Conservation (phyloP, 1,284 basidiomycete species). For the Porogramme epimiltina region DNA sequence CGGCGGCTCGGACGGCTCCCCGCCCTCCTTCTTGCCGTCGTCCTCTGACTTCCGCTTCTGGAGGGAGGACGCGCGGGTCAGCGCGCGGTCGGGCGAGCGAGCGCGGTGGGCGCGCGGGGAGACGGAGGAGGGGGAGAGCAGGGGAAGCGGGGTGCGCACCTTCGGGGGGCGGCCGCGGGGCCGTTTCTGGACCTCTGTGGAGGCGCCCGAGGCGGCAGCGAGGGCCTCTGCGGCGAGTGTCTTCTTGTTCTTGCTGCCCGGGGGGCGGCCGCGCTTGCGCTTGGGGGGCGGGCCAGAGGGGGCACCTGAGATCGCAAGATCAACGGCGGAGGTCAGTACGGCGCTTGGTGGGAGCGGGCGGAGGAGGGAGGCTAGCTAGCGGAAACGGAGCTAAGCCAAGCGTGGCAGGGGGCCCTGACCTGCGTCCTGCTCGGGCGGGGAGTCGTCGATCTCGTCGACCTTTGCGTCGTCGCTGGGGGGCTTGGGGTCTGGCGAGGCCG, state of each 20-base stretch:
- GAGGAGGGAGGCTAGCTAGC: too few species aligned
- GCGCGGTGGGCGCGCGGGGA: conserved; percentile 8
- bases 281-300: conserved; percentile 41
- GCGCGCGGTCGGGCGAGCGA: conserved; percentile 2
- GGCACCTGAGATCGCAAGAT: conserved; percentile 24
- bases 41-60: conserved; percentile 55
- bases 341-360: conserved; percentile 29
- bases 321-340: conserved; percentile 21
- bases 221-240: conserved; percentile 37
- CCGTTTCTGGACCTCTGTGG: conserved; percentile 40
- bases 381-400: conserved; percentile 21
- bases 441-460: conserved; percentile 47
- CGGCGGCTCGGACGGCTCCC: conserved; percentile 40
- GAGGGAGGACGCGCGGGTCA: neutral
- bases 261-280: conserved; percentile 77
- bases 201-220: conserved; percentile 35
- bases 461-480: conserved; percentile 39
- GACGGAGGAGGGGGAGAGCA: neutral
- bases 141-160: conserved; percentile 47
- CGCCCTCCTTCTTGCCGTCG: conserved; percentile 40
- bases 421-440: conserved; percentile 36
- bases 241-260: conserved; percentile 84
- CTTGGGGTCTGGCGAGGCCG: conserved; percentile 44
- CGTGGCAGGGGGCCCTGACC: conserved; percentile 28
- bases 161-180: conserved; percentile 77